Evolutionary conservation across 2,329 filamentous ascomycete species (phyloP).

Genomic region (Ustulina deusta): DNA sequence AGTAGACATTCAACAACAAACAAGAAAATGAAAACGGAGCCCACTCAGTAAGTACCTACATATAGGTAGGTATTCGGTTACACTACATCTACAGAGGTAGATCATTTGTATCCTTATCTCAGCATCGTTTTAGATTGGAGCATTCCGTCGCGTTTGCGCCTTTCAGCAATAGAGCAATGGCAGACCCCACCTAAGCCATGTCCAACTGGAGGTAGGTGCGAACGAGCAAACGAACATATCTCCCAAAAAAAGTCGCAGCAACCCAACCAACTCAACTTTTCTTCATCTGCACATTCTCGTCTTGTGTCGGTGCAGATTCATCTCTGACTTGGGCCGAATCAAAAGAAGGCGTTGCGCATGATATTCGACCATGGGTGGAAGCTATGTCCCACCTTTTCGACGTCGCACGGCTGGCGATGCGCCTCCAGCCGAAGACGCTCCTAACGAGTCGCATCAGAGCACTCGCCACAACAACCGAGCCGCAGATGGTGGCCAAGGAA

Average conservation of each 20-base stretch:
- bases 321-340: not conserved
- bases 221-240: not conserved
- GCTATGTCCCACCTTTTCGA: constrained; percentile 41
- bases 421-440: constrained; percentile 3
- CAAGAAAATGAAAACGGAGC: not conserved
- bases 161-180: constrained; percentile 5
- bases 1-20: not conserved
- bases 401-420: constrained; percentile 25
- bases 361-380: constrained; percentile 27
- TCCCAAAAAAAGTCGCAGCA: not conserved
- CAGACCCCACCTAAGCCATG: not conserved
- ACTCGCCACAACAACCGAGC: constrained; percentile 4
- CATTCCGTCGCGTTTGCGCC: constrained; percentile 14
- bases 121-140: not conserved
- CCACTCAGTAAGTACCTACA: not conserved
- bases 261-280: not conserved
- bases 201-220: not conserved
- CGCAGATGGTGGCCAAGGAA: constrained; percentile 22
- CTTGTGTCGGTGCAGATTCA: not conserved
- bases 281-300: not conserved
- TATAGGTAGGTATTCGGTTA: not conserved
- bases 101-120: not conserved
- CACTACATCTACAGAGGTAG: not conserved
- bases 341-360: not conserved
- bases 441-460: constrained; percentile 1